These are phyloP conservation scores for Epichloe aotearoae DNA, from an alignment of 2,329 filamentous ascomycete genomes.

Conservation along the genomic window DNA sequence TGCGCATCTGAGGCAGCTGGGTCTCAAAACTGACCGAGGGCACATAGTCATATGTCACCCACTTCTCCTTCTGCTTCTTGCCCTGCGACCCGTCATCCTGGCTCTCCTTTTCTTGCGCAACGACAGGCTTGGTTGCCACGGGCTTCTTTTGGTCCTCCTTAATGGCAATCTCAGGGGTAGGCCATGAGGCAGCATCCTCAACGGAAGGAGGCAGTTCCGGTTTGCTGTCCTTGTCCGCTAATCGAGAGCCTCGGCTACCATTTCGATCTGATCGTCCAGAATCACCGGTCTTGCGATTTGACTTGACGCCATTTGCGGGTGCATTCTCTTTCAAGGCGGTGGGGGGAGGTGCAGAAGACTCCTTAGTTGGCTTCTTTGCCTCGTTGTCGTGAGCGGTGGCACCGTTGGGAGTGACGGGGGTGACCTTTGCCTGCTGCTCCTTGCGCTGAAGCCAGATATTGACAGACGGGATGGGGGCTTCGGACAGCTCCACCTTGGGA, in stretches of 20 bases:
- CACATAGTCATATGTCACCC: constrained; percentile 71
- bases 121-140: constrained; percentile 38
- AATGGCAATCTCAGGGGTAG: constrained; percentile 66
- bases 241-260: constrained; percentile 34
- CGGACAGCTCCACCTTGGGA: constrained; percentile 54
- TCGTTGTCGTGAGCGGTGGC: constrained; percentile 22
- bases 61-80: constrained; percentile 64
- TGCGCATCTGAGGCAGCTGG: constrained; percentile 47
- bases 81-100: constrained; percentile 34
- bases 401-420: constrained; percentile 26
- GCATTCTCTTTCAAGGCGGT: constrained; percentile 12
- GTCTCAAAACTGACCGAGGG: constrained; percentile 82
- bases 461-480: constrained; percentile 69
- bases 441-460: constrained; percentile 81
- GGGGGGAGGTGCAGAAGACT: constrained; percentile 6
- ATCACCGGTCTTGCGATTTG: constrained; percentile 30
- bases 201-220: constrained; percentile 44
- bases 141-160: constrained; percentile 63
- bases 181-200: constrained; percentile 72
- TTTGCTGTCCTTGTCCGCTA: constrained; percentile 27
- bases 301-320: constrained; percentile 25
- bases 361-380: constrained; percentile 25
- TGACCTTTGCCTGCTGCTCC: constrained; percentile 46
- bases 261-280: constrained; percentile 25
- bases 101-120: constrained; percentile 50